These are phyloP conservation scores for Chlamydomonas reinhardtii DNA, from an alignment of 163 green algal species.

Conservation along the genomic window DNA sequence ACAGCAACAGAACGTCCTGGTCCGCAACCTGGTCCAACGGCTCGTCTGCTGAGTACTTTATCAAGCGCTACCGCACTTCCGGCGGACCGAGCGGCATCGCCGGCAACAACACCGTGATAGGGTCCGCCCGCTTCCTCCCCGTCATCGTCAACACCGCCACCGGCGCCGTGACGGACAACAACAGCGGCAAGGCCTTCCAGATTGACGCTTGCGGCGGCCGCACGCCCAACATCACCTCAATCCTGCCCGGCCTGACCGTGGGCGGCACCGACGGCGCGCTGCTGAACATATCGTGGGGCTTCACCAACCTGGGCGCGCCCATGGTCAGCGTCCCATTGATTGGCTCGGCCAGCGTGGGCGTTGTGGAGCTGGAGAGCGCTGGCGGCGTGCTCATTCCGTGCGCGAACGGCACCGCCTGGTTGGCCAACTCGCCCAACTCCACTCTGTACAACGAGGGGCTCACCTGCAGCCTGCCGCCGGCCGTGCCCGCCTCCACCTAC, in stretches of 20 bases:
- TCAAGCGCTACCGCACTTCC: no score
- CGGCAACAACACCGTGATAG: no score
- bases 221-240: not conserved
- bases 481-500: slow-evolving; percentile 52
- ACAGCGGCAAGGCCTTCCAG: not conserved
- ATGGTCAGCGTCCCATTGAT: not conserved
- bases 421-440: not conserved
- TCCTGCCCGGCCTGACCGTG: not conserved
- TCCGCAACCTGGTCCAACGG: not conserved
- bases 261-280: not conserved
- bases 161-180: not conserved
- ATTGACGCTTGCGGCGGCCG: not conserved
- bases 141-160: not conserved
- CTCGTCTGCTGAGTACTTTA: no score
- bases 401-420: slow-evolving; percentile 17
- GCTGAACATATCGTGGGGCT: no score
- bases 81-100: no score
- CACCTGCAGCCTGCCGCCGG: slow-evolving; percentile 49
- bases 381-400: slow-evolving; percentile 14
- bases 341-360: not conserved
- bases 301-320: no score
- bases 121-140: no score
- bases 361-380: slow-evolving; percentile 13
- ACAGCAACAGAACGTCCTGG: no score
- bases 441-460: slow-evolving; percentile 46